Percentiles rank a stretch among this genome's conserved stretches.
Evolutionary conservation across 495 filamentous ascomycete species (phyloP).

Genomic region (Stereocaulon alpinum): DNA sequence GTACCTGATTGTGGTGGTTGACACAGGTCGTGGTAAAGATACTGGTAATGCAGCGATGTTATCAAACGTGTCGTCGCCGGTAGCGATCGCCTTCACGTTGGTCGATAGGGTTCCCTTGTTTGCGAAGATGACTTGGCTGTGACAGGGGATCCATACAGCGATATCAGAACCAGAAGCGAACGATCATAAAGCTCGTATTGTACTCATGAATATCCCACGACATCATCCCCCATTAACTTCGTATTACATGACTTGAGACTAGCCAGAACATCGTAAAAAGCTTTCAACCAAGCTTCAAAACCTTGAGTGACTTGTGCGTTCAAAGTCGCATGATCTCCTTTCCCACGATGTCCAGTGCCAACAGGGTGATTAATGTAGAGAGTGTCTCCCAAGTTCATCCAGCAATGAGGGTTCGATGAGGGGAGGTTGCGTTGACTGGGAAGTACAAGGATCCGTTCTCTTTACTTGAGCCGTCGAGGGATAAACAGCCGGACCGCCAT

Average conservation of each 20-base stretch:
- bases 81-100: constrained; percentile 30
- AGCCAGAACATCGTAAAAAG: constrained; percentile 29
- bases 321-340: constrained; percentile 27
- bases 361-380: constrained; percentile 55
- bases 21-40: constrained; percentile 26
- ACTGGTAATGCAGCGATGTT: constrained; percentile 29
- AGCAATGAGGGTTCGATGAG: constrained; percentile 49
- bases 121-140: constrained; percentile 29
- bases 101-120: constrained; percentile 25
- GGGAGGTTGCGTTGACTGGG: constrained; percentile 49
- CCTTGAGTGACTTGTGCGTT: constrained; percentile 28
- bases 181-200: not conserved
- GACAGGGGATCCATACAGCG: constrained; percentile 28
- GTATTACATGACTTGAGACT: constrained; percentile 29
- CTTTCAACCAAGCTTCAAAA: constrained; percentile 32
- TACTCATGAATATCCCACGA: constrained; percentile 31
- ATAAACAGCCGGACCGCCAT: constrained; percentile 97
- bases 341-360: constrained; percentile 38
- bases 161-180: not conserved
- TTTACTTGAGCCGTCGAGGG: constrained; percentile 65
- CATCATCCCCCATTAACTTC: constrained; percentile 36
- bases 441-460: constrained; percentile 57
- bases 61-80: constrained; percentile 31
- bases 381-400: constrained; percentile 57
- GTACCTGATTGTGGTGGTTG: constrained; percentile 18